Conservation (phyloP, 192 early-diverging fungal species). For the Chytriomyces hyalinus region DNA sequence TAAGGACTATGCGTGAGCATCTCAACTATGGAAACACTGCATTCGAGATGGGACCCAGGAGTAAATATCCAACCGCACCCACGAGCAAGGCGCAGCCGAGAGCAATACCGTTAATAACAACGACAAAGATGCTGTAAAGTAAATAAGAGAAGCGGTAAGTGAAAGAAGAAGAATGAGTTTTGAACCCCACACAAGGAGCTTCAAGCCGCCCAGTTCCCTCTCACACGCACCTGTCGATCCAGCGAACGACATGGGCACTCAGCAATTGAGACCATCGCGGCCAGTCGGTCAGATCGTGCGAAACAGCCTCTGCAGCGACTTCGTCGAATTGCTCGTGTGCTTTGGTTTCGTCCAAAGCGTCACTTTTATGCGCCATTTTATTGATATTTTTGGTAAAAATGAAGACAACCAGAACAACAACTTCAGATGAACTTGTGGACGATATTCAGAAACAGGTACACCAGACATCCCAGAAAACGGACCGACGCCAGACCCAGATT, state of each 20-base stretch:
- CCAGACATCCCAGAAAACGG: slow-evolving; percentile 75
- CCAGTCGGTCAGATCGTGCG: slow-evolving; percentile 1
- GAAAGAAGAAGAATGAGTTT: background rate
- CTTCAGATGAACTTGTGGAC: slow-evolving; percentile 39
- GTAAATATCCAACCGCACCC: slow-evolving; percentile 1
- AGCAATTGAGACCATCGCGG: background rate
- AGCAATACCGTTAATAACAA: background rate
- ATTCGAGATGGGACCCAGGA: background rate
- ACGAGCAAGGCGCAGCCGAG: background rate
- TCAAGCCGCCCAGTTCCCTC: background rate
- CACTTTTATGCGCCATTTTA: background rate
- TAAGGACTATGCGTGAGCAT: background rate
- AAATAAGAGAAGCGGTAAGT: background rate
- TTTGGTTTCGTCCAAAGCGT: background rate
- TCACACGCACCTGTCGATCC: slow-evolving; percentile 20
- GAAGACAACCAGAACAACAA: background rate
- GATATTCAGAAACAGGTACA: slow-evolving; percentile 72
- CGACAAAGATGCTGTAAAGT: slow-evolving; percentile 10
- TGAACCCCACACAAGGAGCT: background rate
- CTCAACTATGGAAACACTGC: background rate
- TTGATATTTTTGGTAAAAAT: background rate
- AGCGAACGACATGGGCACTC: background rate
- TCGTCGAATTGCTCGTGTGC: background rate
- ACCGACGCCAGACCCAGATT: slow-evolving; percentile 75
- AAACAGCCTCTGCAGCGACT: background rate